Evolutionary conservation across 768 basidiomycete genomes (phyloP).

Genomic region (Leccinum rimulosum): DNA sequence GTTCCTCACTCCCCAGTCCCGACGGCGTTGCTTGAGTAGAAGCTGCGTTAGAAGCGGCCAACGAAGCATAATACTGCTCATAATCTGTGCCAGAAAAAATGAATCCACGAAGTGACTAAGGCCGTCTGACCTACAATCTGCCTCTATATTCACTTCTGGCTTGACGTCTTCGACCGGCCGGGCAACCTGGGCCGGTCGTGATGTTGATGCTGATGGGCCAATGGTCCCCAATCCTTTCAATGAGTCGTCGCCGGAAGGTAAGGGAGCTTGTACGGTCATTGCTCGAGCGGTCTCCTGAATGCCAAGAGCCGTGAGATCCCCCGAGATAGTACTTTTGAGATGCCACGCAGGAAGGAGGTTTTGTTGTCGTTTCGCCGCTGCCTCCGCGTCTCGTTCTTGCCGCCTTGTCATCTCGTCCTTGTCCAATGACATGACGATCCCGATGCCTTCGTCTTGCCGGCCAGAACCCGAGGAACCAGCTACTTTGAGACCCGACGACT

Average conservation of each 20-base stretch:
- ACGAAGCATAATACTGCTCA: conserved; percentile 79
- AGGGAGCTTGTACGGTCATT: conserved; percentile 33
- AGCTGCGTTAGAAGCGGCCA: conserved; percentile 60
- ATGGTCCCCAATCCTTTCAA: conserved; percentile 64
- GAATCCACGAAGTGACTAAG: background rate
- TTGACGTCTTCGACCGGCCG: conserved; percentile 38
- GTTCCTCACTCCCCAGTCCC: conserved; percentile 50
- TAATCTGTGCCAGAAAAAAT: conserved; percentile 48
- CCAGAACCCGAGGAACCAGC: conserved; percentile 63
- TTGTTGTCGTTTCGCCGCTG: conserved; percentile 83
- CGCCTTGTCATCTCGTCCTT: conserved; percentile 78
- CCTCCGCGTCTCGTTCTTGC: conserved; percentile 74
- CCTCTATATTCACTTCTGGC: conserved; percentile 52
- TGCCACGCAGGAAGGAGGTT: conserved; percentile 95
- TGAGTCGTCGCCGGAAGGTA: conserved; percentile 67
- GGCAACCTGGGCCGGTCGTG: conserved; percentile 28
- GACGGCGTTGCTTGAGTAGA: conserved; percentile 64
- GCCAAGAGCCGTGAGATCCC: conserved; percentile 85
- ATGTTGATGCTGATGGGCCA: conserved; percentile 32
- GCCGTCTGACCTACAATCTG: conserved; percentile 53
- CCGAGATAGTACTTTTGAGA: conserved; percentile 92
- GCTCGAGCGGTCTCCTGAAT: conserved; percentile 66
- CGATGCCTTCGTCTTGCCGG: conserved; percentile 71
- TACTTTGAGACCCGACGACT: conserved; percentile 61
- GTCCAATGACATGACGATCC: conserved; percentile 86